phyloP scores from a whole-genome alignment of 1,139 yeast genomes.

The Geotrichum reessii region DNA sequence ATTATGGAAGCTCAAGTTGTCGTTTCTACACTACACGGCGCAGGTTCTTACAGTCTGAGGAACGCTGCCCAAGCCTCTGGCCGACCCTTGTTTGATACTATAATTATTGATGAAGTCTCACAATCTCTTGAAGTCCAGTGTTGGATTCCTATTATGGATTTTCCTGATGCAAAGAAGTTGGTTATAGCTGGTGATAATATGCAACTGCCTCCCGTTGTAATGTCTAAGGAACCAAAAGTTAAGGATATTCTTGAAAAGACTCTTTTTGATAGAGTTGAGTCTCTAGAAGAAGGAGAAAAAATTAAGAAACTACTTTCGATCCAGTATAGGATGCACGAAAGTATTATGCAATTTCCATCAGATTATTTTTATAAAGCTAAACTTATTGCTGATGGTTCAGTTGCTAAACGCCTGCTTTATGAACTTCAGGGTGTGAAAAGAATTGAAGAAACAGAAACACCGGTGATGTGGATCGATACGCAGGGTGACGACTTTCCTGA shows the following conservation, averaged over 20 bases:
- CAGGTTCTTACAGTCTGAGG: constrained; percentile 65
- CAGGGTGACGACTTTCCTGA: constrained; percentile 75
- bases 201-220: constrained; percentile 58
- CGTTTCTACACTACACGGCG: constrained; percentile 80
- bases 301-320: constrained; percentile 55
- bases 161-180: constrained; percentile 52
- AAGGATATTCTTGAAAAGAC: constrained; percentile 51
- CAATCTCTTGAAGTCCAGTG: constrained; percentile 94
- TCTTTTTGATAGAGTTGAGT: constrained; percentile 70
- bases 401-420: constrained; percentile 46
- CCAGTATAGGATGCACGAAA: constrained; percentile 82
- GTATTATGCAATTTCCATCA: constrained; percentile 78
- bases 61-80: constrained; percentile 39
- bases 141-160: constrained; percentile 86
- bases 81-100: constrained; percentile 58
- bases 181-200: constrained; percentile 64
- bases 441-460: constrained; percentile 42
- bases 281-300: constrained; percentile 43
- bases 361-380: constrained; percentile 54
- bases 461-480: constrained; percentile 80
- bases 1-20: constrained; percentile 62
- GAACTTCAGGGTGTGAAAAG: constrained; percentile 53
- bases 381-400: constrained; percentile 58
- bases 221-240: constrained; percentile 34
- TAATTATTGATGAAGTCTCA: constrained; percentile 92